A percentile compares a stretch with the other conserved stretches of the same genome.
These are phyloP conservation scores for Fusarium zealandicum DNA, from an alignment of 2,329 filamentous ascomycete genomes.

Conservation along the genomic window DNA sequence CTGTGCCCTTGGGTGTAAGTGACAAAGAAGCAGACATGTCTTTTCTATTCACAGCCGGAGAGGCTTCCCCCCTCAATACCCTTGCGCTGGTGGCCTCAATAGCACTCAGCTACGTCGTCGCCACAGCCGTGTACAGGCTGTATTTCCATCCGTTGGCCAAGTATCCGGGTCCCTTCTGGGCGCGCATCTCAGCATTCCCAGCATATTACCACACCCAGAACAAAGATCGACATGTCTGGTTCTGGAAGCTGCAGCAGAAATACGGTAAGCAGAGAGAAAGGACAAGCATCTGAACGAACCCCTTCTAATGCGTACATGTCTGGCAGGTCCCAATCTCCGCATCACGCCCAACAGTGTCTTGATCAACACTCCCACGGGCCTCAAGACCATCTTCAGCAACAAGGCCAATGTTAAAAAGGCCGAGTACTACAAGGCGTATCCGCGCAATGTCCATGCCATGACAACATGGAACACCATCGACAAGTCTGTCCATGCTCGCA, in stretches of 20 bases:
- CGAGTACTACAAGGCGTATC: conserved; percentile 32
- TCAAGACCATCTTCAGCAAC: conserved; percentile 29
- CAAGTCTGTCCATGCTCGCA: conserved; percentile 28
- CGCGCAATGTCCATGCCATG: conserved; percentile 19
- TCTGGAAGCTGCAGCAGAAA: conserved; percentile 23
- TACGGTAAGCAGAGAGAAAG: conserved; percentile 22
- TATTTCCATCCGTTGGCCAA: conserved; percentile 60
- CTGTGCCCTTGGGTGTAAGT: not conserved
- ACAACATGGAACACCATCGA: conserved; percentile 32
- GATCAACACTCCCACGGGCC: conserved; percentile 30
- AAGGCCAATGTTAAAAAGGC: conserved; percentile 34
- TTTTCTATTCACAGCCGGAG: not conserved
- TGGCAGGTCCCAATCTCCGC: conserved; percentile 27
- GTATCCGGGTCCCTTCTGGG: conserved; percentile 64
- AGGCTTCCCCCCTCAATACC: not conserved
- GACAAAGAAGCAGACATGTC: not conserved
- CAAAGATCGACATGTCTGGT: conserved; percentile 32
- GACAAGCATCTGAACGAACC: not conserved
- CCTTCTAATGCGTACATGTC: not conserved
- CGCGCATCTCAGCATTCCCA: conserved; percentile 47
- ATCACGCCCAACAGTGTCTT: conserved; percentile 28
- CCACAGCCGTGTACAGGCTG: conserved; percentile 15
- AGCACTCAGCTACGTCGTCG: not conserved
- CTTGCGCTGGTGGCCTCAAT: not conserved
- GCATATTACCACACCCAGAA: conserved; percentile 30